Evolutionary conservation across 495 filamentous ascomycete species (phyloP).

Genomic region (Penicillium macrosclerotiorum): DNA sequence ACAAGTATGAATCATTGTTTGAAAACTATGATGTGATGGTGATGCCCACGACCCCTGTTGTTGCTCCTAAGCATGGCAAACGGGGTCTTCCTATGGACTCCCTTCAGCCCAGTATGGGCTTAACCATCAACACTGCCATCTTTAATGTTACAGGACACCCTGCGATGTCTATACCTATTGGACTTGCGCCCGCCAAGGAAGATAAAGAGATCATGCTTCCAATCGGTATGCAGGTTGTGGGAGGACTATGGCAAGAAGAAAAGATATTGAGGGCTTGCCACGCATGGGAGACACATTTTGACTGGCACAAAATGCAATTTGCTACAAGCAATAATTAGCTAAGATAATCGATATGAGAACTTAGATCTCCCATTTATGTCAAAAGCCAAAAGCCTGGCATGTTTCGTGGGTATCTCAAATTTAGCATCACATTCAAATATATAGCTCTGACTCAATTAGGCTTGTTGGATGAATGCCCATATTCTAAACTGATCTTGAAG

Average conservation of each 20-base stretch:
- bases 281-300: conserved; percentile 48
- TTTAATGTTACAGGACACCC: conserved; percentile 61
- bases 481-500: too few species aligned
- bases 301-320: conserved; percentile 44
- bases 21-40: conserved; percentile 44
- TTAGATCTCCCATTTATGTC: too few species aligned
- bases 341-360: too few species aligned
- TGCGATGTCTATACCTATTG: conserved; percentile 54
- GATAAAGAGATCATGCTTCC: conserved; percentile 47
- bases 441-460: too few species aligned
- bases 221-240: conserved; percentile 58
- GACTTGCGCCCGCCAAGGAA: conserved; percentile 44
- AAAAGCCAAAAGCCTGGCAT: too few species aligned
- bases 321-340: conserved; percentile 7
- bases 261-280: conserved; percentile 48
- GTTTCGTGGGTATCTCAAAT: too few species aligned
- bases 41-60: conserved; percentile 47
- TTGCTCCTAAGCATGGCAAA: conserved; percentile 36
- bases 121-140: conserved; percentile 53
- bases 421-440: too few species aligned
- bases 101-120: conserved; percentile 39
- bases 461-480: too few species aligned
- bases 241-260: conserved; percentile 37
- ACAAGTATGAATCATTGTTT: conserved; percentile 44
- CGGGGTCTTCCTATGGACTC: conserved; percentile 39